These are phyloP conservation scores for Suillus cothurnatus DNA, from an alignment of 768 basidiomycete species.

Conservation along the genomic window DNA sequence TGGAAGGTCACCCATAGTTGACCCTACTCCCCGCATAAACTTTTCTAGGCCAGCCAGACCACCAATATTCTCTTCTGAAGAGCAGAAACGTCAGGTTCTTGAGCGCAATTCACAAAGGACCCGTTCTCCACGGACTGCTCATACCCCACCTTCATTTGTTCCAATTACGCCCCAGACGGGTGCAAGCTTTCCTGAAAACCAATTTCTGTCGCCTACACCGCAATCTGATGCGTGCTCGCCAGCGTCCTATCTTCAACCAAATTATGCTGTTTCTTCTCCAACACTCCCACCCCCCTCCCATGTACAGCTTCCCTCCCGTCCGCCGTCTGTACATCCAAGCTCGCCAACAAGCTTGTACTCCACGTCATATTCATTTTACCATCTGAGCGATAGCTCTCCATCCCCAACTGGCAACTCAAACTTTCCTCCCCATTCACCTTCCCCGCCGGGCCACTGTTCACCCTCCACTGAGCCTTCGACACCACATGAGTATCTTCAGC, in stretches of 20 bases:
- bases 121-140: conserved; percentile 31
- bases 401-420: conserved; percentile 42
- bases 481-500: conserved; percentile 69
- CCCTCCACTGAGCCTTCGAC: conserved; percentile 34
- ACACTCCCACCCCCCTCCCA: conserved; percentile 12
- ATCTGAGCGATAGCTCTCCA: conserved; percentile 47
- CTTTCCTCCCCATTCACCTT: conserved; percentile 12
- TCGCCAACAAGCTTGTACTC: conserved; percentile 57
- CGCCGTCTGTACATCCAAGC: conserved; percentile 38
- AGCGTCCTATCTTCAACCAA: conserved; percentile 19
- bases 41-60: conserved; percentile 67
- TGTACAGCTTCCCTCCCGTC: conserved; percentile 31
- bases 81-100: conserved; percentile 47
- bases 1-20: conserved; percentile 44
- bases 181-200: conserved; percentile 9
- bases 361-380: conserved; percentile 63
- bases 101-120: conserved; percentile 57
- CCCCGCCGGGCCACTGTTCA: conserved; percentile 20
- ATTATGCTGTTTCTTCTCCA: conserved; percentile 18
- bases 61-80: conserved; percentile 39
- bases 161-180: conserved; percentile 29
- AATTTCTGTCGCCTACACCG: background rate
- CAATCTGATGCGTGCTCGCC: background rate
- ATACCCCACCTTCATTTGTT: conserved; percentile 9
- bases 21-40: conserved; percentile 48